phyloP scores from a whole-genome alignment of 768 basidiomycete genomes.

The Rhizopogon vinicolor region DNA sequence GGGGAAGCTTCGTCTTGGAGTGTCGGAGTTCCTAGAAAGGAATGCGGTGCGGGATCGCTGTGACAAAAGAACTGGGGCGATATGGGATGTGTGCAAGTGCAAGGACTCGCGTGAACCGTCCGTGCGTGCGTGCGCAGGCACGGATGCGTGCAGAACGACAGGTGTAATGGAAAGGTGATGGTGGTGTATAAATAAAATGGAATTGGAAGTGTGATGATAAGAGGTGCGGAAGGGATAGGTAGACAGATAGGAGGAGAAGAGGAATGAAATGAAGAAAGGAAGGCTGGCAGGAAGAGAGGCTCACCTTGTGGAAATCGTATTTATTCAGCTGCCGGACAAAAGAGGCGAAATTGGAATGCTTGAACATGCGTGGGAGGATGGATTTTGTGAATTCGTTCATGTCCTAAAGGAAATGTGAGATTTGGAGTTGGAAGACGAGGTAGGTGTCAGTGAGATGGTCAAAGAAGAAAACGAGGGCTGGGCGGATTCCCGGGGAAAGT shows the following conservation, averaged over 20 bases:
- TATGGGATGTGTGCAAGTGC: background rate
- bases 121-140: background rate
- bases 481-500: background rate
- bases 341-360: constrained; percentile 90
- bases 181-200: background rate
- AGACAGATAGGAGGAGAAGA: background rate
- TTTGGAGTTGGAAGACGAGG: constrained; percentile 1
- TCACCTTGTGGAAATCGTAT: constrained; percentile 92
- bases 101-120: background rate
- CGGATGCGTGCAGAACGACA: background rate
- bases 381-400: constrained; percentile 96
- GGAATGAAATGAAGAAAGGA: constrained; percentile 8
- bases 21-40: background rate
- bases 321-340: constrained; percentile 95
- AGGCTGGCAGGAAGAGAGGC: constrained; percentile 8
- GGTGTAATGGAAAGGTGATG: background rate
- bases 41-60: background rate
- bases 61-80: background rate
- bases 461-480: background rate
- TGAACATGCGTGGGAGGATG: constrained; percentile 89
- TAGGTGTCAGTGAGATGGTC: background rate
- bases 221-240: background rate
- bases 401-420: constrained; percentile 40
- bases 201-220: no score
- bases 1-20: background rate